Evolutionary conservation across 768 basidiomycete genomes (phyloP), one percentile per base, ranked within the genome.

Genomic region (Leccinum incarnatum): DNA sequence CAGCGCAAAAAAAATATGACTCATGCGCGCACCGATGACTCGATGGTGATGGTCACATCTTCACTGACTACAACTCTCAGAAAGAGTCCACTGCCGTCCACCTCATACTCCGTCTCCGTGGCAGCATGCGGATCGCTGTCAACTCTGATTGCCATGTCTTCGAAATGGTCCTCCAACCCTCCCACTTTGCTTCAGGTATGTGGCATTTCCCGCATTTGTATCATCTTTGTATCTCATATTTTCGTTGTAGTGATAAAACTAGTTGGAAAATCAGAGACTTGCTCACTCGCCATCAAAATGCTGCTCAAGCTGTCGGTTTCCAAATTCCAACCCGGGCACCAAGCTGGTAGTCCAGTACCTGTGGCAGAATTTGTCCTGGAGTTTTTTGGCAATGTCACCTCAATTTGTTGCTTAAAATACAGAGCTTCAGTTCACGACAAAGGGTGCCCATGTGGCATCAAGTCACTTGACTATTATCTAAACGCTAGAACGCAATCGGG

Each of bases 371-470:
- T 94, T 72, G 92, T 98, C 60, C 87, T 98, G 61, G 95, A 98
- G 73, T 80, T 92, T 1, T 98, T 99, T 69, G 96, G 96, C 15
- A 90, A 91, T 65, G 92, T 19, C 88, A 93, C 93, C 1, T 83
- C 93, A 97, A 97, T 68, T 27, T 98, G 96, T 34, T 88, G 94
- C 51, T 97, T 95, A 57, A 95, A 96, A 72, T 98, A 99, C 73
- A 97, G 97, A 98, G 70, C 82, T 99, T 0, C 97, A 98, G 74
- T 98, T 98, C 77, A 91, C 84, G 54, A 97, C 32, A 88, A 91
- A 21, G 95, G 95, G 5, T 83, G 95, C 4, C 76, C 98, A 0
- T 86, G 80, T 50, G 97, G 97, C 61, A 78, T 93, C 70, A 98
- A 98, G 74, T 95, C 94, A 0, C 86, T 98, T 62, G 95, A 98